Conservation (phyloP, 495 filamentous ascomycete species). For the Penicillium pulvis region DNA sequence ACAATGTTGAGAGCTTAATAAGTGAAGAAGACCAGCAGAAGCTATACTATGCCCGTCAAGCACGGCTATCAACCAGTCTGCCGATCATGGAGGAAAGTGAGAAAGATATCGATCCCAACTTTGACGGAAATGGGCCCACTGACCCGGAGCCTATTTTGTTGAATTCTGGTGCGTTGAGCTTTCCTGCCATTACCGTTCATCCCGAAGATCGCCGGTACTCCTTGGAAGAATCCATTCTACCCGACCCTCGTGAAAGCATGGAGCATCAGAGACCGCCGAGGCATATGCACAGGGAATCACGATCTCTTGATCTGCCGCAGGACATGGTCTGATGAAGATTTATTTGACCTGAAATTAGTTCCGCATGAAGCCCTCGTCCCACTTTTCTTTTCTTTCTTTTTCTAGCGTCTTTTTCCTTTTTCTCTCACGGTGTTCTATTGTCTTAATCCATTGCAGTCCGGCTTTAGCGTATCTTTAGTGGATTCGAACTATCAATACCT, state of each 20-base stretch:
- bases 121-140: slow-evolving; percentile 4
- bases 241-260: not conserved
- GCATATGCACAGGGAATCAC: not conserved
- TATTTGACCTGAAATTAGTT: slow-evolving; percentile 18
- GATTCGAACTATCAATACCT: not conserved
- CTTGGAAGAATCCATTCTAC: not conserved
- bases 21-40: slow-evolving; percentile 74
- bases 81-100: slow-evolving; percentile 8
- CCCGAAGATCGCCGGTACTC: not conserved
- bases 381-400: slow-evolving; percentile 7
- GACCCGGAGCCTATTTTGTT: not conserved
- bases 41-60: slow-evolving; percentile 67
- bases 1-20: slow-evolving; percentile 81
- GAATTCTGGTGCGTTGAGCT: not conserved
- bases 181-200: not conserved
- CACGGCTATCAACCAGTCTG: slow-evolving; percentile 36
- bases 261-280: not conserved
- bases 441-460: no score
- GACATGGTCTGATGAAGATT: slow-evolving; percentile 13
- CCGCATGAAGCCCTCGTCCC: slow-evolving; percentile 8
- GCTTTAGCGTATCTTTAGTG: slow-evolving; percentile 2
- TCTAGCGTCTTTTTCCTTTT: not conserved
- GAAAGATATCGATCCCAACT: not conserved
- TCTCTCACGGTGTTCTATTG: slow-evolving; percentile 4
- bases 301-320: not conserved